phyloP scores from a whole-genome alignment of 306 rosid genomes.

The Ormosia semicastrata region DNA sequence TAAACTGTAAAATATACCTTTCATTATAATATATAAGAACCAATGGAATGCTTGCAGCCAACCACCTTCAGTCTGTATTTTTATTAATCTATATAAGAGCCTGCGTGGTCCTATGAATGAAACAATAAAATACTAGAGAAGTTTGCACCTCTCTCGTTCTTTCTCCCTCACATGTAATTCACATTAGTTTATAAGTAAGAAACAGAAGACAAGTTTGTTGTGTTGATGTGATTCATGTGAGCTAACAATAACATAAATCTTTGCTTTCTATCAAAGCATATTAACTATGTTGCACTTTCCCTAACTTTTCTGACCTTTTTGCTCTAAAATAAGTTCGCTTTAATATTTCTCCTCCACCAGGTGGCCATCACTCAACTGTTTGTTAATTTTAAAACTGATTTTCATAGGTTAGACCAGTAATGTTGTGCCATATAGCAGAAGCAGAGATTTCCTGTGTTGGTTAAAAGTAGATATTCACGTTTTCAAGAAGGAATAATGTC shows the following conservation, averaged over 20 bases:
- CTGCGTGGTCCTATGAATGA: slow-evolving; percentile 15
- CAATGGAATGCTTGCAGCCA: slow-evolving; percentile 17
- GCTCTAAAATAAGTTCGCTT: not conserved
- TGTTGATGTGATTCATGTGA: slow-evolving; percentile 40
- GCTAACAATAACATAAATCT: slow-evolving; percentile 12
- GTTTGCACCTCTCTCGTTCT: not conserved
- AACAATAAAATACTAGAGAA: slow-evolving; percentile 8
- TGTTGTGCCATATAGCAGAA: slow-evolving; percentile 30
- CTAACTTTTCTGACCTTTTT: slow-evolving; percentile 3
- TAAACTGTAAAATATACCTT: not conserved
- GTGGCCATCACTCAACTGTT: slow-evolving; percentile 24
- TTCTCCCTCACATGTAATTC: slow-evolving; percentile 1
- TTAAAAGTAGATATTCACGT: slow-evolving; percentile 19
- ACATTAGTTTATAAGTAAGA: slow-evolving; percentile 21
- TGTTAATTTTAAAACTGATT: not conserved
- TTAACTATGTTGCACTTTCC: slow-evolving; percentile 24
- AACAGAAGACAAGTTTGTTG: slow-evolving; percentile 31
- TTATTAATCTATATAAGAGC: not conserved
- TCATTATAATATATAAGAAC: slow-evolving; percentile 12
- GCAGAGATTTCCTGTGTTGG: not conserved
- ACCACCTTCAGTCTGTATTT: slow-evolving; percentile 12
- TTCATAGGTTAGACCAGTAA: slow-evolving; percentile 1
- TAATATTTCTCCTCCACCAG: slow-evolving; percentile 30
- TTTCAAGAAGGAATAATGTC: slow-evolving; percentile 29
- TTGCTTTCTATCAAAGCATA: slow-evolving; percentile 39